Evolutionary conservation across 495 filamentous ascomycete species (phyloP).

Genomic region (Penicillium argentinense): DNA sequence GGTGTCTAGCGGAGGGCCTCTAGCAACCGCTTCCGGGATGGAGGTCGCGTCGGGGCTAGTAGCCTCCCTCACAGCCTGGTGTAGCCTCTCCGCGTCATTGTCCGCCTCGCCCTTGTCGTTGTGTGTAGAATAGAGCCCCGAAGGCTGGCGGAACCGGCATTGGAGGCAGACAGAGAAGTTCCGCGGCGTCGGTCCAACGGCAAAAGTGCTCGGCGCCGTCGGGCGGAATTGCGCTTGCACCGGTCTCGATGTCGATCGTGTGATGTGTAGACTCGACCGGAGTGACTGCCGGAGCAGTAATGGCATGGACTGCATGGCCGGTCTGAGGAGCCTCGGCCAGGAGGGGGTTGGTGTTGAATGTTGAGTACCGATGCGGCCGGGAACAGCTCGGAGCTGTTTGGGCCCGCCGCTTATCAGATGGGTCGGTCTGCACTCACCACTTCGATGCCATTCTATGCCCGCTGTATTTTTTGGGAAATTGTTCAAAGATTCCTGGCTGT

Average conservation of each 20-base stretch:
- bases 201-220: conserved; percentile 26
- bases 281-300: conserved; percentile 42
- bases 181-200: conserved; percentile 22
- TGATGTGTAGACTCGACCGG: conserved; percentile 27
- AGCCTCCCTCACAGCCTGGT: conserved; percentile 15
- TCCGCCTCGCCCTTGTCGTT: conserved; percentile 24
- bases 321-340: conserved; percentile 20
- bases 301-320: conserved; percentile 47
- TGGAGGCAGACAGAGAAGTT: conserved; percentile 39
- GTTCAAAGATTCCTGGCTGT: no score
- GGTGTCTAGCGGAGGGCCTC: conserved; percentile 14
- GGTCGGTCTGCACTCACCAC: no score
- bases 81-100: conserved; percentile 17
- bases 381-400: conserved; percentile 13
- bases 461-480: no score
- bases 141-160: conserved; percentile 39
- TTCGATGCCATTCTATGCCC: no score
- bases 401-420: conserved; percentile 18
- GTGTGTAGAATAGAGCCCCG: conserved; percentile 16
- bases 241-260: conserved; percentile 21
- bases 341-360: conserved; percentile 14
- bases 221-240: conserved; percentile 18
- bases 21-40: conserved; percentile 23
- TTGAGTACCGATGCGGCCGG: conserved; percentile 5
- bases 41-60: conserved; percentile 19